Percentiles rank a stretch among this genome's conserved stretches.
These are phyloP conservation scores for Zalaria sp. DNA, from an alignment of 2,329 filamentous ascomycete genomes.

Conservation along the genomic window DNA sequence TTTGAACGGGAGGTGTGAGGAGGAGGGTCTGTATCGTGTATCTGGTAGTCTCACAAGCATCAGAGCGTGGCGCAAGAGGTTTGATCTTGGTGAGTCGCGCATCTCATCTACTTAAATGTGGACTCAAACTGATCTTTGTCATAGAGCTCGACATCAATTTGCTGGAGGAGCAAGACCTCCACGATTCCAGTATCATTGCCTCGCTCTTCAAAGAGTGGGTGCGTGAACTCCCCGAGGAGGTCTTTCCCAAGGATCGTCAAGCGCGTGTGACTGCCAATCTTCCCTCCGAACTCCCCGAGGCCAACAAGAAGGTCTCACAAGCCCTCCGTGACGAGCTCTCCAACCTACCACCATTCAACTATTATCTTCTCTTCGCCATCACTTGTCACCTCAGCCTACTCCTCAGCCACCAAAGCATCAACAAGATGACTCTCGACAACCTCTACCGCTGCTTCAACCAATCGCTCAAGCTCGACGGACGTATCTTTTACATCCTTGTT, in stretches of 20 bases:
- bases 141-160: constrained; percentile 78
- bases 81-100: constrained; percentile 56
- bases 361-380: constrained; percentile 93
- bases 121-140: constrained; percentile 5
- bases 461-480: constrained; percentile 89
- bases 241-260: constrained; percentile 77
- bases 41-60: constrained; percentile 83
- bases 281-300: constrained; percentile 62
- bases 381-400: constrained; percentile 90
- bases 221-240: constrained; percentile 82
- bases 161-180: constrained; percentile 73
- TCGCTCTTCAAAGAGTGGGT: constrained; percentile 96
- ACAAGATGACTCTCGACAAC: constrained; percentile 97
- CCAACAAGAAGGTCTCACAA: constrained; percentile 62
- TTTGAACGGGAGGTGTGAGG: constrained; percentile 86
- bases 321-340: constrained; percentile 83
- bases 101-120: not conserved
- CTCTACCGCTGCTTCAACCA: constrained; percentile 95
- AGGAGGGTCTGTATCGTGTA: constrained; percentile 85
- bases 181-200: constrained; percentile 92
- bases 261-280: constrained; percentile 70
- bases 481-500: constrained; percentile 90
- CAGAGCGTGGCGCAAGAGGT: constrained; percentile 83
- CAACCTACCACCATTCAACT: constrained; percentile 90
- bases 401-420: constrained; percentile 82